Evolutionary conservation across 2,329 filamentous ascomycete species (phyloP).

Genomic region (Aspergillus pseudoviridinutans): DNA sequence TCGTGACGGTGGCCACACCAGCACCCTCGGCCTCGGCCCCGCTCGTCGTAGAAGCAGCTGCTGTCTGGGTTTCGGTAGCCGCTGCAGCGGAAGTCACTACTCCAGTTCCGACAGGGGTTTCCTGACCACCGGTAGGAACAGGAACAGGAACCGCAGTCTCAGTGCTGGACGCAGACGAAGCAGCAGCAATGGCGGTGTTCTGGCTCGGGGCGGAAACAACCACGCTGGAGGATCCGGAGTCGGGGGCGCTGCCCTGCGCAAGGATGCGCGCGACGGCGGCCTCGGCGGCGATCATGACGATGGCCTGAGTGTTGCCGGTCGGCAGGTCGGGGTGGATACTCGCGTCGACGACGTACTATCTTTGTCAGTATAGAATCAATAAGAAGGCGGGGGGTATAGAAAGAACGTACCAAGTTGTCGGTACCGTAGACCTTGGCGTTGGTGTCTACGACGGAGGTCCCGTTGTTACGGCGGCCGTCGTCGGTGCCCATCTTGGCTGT

Average conservation of each 20-base stretch:
- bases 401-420: conserved; percentile 51
- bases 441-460: conserved; percentile 58
- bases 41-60: too few species aligned
- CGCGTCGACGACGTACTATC: conserved; percentile 60
- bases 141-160: not conserved
- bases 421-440: conserved; percentile 64
- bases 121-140: not conserved
- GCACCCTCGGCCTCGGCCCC: too few species aligned
- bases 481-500: conserved; percentile 60
- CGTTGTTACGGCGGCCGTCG: conserved; percentile 50
- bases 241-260: conserved; percentile 25
- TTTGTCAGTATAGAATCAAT: not conserved
- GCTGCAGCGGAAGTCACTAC: not conserved
- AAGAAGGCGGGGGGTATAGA: too few species aligned
- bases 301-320: conserved; percentile 62
- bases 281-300: conserved; percentile 62
- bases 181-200: not conserved
- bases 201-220: not conserved
- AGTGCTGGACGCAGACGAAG: not conserved
- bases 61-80: not conserved
- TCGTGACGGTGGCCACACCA: too few species aligned
- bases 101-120: not conserved
- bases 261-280: conserved; percentile 53
- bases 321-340: conserved; percentile 66
- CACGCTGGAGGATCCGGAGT: not conserved